Evolutionary conservation across 164 flowering plant genomes (phyloP), one percentile per base, ranked within the genome.

Genomic region (Annona cherimola): DNA sequence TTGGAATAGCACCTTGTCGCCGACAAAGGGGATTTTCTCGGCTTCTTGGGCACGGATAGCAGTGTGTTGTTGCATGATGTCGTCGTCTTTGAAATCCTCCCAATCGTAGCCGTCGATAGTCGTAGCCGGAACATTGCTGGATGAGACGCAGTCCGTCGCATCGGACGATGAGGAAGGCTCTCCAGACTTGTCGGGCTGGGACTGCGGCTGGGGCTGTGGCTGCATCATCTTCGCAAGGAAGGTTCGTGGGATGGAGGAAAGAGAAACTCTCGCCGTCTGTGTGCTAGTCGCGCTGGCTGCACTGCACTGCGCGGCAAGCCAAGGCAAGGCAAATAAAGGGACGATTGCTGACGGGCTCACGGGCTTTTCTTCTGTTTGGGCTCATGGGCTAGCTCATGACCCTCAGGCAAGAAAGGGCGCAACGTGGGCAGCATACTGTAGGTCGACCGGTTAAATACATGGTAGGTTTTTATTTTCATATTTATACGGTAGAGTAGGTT

Each of bases 1-100:
- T 43, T 2, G 55, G 42, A 65, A 18, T 41, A 26, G 35, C 83
- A 70, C 96, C 96, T 93, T 93, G 78, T 91, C 93, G 12, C 92
- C 92, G 6, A 93, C 86, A 45, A 80, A 91, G 8, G 87, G 95
- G 69, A 85, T 70, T 77, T 90, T 90, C 70, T 75, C 81, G 60
- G 96, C 88, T 79, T 93, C 89, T 70, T 78, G 84, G 39, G 84
- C 85, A 9, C 42, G 82, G 69, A 93, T 86, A 12, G 85, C 86
- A 76, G 83, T 77, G 54, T 91, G 88, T 66, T 93, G 96, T 67
- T 84, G 86, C 89, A 90, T 84, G 77, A 93, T 82, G 45, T 88
- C 96, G 67, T 87, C 84, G 63, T 89, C 96, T 60, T 69, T 85
- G 73, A 81, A 80, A 72, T 64, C 81, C 8, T 55, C 79, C 94